Evolutionary conservation across 768 basidiomycete species (phyloP).

Genomic region (Suillus clintonianus): DNA sequence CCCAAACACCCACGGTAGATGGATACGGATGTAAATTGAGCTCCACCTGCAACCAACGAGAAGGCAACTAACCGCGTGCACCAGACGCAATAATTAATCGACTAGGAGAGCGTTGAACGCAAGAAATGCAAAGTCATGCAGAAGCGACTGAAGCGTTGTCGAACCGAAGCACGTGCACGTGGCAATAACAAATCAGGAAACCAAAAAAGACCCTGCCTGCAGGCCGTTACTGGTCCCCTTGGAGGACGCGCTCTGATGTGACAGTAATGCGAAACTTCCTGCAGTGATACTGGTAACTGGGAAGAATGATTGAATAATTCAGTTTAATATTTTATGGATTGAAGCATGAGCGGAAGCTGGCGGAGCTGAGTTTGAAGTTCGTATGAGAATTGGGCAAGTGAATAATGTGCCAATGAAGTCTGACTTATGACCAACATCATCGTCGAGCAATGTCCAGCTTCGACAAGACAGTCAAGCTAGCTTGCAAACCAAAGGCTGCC

Average conservation of each 20-base stretch:
- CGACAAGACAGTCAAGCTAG: constrained; percentile 93
- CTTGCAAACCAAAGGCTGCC: constrained; percentile 96
- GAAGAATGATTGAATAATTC: neutral
- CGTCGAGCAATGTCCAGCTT: constrained; percentile 62
- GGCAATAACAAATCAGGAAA: neutral
- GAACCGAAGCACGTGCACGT: neutral
- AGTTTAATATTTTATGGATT: neutral
- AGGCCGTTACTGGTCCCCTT: neutral
- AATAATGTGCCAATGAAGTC: constrained; percentile 9
- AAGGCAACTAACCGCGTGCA: neutral
- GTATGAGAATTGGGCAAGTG: constrained; percentile 3
- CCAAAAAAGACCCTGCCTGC: neutral
- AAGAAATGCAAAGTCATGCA: neutral
- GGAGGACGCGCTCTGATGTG: neutral
- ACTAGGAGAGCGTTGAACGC: neutral
- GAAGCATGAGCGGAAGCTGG: constrained; percentile 4
- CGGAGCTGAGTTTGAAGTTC: constrained; percentile 29
- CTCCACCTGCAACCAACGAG: neutral
- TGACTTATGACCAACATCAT: constrained; percentile 8
- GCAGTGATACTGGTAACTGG: too few relatives aligned
- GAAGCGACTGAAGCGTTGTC: neutral
- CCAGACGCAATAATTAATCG: neutral
- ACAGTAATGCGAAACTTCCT: neutral
- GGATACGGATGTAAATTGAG: neutral
- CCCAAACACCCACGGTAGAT: neutral